phyloP scores from a whole-genome alignment of 192 early-diverging fungal species.

The Coemansia sp. region DNA sequence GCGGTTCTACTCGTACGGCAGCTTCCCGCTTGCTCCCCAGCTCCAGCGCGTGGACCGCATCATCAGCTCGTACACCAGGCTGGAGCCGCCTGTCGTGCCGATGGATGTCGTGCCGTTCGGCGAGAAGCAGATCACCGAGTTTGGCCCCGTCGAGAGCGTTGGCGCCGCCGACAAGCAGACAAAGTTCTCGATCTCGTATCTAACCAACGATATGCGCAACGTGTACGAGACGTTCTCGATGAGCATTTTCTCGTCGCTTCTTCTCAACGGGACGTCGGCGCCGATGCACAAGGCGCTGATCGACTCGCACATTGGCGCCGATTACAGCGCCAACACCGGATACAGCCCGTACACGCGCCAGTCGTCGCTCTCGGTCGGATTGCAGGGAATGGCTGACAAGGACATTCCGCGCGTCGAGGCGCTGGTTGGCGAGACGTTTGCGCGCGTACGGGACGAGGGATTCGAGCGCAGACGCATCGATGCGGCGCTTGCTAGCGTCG shows the following conservation, averaged over 20 bases:
- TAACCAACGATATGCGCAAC: slow-evolving; percentile 78
- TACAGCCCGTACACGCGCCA: slow-evolving; percentile 67
- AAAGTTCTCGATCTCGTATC: slow-evolving; percentile 72
- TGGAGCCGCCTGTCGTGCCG: slow-evolving; percentile 51
- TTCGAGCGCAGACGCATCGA: slow-evolving; percentile 79
- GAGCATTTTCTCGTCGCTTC: slow-evolving; percentile 73
- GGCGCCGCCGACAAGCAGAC: slow-evolving; percentile 70
- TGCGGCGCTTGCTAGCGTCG: slow-evolving; percentile 83
- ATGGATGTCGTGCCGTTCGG: slow-evolving; percentile 58
- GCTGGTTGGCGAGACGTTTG: slow-evolving; percentile 69
- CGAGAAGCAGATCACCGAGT: slow-evolving; percentile 45
- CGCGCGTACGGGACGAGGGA: slow-evolving; percentile 67
- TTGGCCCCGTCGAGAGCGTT: slow-evolving; percentile 49
- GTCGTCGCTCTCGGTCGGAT: slow-evolving; percentile 77
- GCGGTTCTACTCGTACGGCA: slow-evolving; percentile 89
- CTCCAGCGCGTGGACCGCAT: slow-evolving; percentile 65
- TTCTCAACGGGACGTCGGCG: slow-evolving; percentile 85
- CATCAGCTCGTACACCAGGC: slow-evolving; percentile 61
- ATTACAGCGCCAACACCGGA: slow-evolving; percentile 90
- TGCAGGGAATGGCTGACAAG: slow-evolving; percentile 77
- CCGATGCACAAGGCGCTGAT: slow-evolving; percentile 96
- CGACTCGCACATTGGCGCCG: slow-evolving; percentile 84
- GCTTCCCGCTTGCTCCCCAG: slow-evolving; percentile 74
- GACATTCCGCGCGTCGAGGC: slow-evolving; percentile 69
- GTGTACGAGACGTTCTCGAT: slow-evolving; percentile 83